A percentile compares a stretch with the other conserved stretches of the same genome.
phyloP scores from a whole-genome alignment of 768 basidiomycete genomes.

The Stropharia rugosoannulata region DNA sequence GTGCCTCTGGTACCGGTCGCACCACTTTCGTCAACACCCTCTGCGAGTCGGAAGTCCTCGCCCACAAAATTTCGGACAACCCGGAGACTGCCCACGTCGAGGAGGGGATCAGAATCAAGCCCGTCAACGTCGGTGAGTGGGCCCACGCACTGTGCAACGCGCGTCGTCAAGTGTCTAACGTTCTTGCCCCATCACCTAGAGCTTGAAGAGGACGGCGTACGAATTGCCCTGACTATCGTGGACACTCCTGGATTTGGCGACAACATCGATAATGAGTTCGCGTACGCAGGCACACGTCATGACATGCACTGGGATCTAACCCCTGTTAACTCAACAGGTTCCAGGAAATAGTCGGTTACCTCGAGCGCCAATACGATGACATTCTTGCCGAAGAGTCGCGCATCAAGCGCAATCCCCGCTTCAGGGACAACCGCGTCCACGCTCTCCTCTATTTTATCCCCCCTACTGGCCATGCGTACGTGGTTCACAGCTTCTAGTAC shows the following conservation, averaged over 20 bases:
- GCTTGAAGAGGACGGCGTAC: constrained; percentile 97
- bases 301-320: no score
- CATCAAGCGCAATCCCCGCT: constrained; percentile 99
- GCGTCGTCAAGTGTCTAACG: constrained; percentile 3
- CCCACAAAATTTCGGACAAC: constrained; percentile 82
- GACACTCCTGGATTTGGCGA: constrained; percentile 99
- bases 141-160: constrained; percentile 1
- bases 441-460: constrained; percentile 98
- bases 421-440: constrained; percentile 97
- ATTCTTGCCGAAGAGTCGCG: constrained; percentile 97
- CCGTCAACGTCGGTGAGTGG: constrained; percentile 83
- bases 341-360: constrained; percentile 93
- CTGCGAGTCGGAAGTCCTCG: constrained; percentile 90
- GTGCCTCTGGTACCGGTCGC: constrained; percentile 95
- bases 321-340: constrained; percentile 55
- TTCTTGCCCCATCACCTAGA: constrained; percentile 45
- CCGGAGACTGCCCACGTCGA: constrained; percentile 93
- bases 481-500: constrained; percentile 15
- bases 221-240: constrained; percentile 96
- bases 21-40: constrained; percentile 99
- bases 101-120: constrained; percentile 93
- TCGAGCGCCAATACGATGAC: constrained; percentile 99
- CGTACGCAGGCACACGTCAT: constrained; percentile 51
- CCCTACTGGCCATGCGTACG: constrained; percentile 96
- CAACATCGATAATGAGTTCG: constrained; percentile 98